A percentile compares a stretch with the other conserved stretches of the same genome.
Conservation (phyloP, 2,329 filamentous ascomycete species). For the Apiospora marii region DNA sequence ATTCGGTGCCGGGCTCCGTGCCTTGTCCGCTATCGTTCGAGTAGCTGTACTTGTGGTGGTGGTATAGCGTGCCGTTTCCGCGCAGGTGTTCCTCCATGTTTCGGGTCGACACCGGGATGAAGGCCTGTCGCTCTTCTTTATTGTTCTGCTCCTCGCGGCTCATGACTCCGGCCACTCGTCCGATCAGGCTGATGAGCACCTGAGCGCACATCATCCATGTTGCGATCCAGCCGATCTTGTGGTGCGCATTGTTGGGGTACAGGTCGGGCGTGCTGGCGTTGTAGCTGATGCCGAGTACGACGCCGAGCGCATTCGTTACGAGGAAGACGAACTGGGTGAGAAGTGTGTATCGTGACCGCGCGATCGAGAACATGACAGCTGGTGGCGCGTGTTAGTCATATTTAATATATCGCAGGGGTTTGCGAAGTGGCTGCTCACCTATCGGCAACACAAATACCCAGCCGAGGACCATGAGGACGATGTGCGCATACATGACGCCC, state of each 20-base stretch:
- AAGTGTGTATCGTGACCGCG: constrained; percentile 77
- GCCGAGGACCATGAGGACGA: constrained; percentile 70
- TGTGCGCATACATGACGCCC: constrained; percentile 61
- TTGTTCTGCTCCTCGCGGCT: constrained; percentile 30
- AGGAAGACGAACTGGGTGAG: constrained; percentile 74
- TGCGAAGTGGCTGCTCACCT: constrained; percentile 55
- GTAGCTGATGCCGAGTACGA: constrained; percentile 75
- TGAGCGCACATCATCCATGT: constrained; percentile 78
- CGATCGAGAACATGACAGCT: constrained; percentile 89
- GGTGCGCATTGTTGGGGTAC: constrained; percentile 87
- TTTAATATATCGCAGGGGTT: background rate
- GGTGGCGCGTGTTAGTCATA: constrained; percentile 31
- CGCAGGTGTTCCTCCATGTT: constrained; percentile 61
- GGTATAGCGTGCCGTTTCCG: constrained; percentile 46
- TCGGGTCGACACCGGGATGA: constrained; percentile 68
- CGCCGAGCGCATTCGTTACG: constrained; percentile 66
- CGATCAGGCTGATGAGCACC: constrained; percentile 71
- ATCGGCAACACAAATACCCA: constrained; percentile 76
- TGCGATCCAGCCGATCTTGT: constrained; percentile 85
- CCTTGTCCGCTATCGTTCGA: constrained; percentile 79
- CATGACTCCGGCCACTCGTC: constrained; percentile 62
- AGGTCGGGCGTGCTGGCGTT: constrained; percentile 84
- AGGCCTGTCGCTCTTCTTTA: constrained; percentile 61
- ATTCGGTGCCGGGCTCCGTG: constrained; percentile 73
- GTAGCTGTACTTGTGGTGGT: constrained; percentile 55